Conservation (phyloP, 2,329 filamentous ascomycete species). For the Fusarium liriodendri region DNA sequence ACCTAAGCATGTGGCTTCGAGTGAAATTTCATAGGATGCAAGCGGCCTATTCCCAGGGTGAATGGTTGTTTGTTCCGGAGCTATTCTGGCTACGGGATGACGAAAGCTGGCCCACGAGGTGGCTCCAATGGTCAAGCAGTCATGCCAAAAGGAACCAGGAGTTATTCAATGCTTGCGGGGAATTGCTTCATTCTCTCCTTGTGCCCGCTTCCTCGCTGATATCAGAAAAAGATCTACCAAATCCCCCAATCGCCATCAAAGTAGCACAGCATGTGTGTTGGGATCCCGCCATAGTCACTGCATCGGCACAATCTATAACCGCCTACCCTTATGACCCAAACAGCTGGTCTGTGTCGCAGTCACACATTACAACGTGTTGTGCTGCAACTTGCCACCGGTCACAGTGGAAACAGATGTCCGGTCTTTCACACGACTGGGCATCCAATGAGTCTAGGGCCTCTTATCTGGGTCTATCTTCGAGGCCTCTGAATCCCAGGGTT, state of each 20-base stretch:
- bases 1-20: conserved; percentile 16
- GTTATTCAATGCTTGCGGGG: background rate
- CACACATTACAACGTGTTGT: conserved; percentile 1
- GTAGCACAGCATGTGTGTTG: conserved; percentile 10
- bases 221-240: background rate
- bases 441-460: conserved; percentile 31
- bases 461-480: conserved; percentile 31
- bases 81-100: background rate
- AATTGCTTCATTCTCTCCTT: background rate
- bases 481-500: background rate
- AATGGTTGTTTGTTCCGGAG: background rate
- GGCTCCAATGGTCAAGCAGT: background rate
- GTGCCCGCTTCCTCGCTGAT: background rate
- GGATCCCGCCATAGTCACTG: conserved; percentile 2
- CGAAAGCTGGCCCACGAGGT: background rate
- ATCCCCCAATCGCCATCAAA: background rate
- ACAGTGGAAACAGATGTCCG: conserved; percentile 20
- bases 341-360: conserved; percentile 13
- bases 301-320: conserved; percentile 9
- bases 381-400: conserved; percentile 30
- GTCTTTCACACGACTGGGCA: conserved; percentile 1
- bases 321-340: background rate
- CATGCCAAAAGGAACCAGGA: background rate
- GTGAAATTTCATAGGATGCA: conserved; percentile 4
- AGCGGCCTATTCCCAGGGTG: background rate